Conservation (phyloP, 164 flowering plant species). For the Nymphaea colorata region DNA sequence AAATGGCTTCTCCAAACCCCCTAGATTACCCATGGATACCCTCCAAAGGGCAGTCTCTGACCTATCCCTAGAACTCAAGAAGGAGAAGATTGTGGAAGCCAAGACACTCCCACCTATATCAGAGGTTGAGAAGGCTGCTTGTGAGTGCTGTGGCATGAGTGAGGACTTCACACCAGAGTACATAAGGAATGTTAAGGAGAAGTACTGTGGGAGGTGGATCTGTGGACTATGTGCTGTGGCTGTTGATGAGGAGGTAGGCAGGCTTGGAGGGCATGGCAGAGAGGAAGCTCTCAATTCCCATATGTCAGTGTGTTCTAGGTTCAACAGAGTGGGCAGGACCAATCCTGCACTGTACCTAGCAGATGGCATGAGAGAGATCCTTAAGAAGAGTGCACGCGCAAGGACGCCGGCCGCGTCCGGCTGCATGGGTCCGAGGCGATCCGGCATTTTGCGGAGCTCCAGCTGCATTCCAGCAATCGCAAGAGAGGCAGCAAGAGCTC, state of each 20-base stretch:
- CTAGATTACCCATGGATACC: slow-evolving; percentile 30
- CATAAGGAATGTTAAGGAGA: slow-evolving; percentile 30
- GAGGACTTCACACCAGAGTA: slow-evolving; percentile 76
- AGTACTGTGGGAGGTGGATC: slow-evolving; percentile 46
- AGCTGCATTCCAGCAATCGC: slow-evolving; percentile 83
- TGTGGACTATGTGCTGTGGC: slow-evolving; percentile 78
- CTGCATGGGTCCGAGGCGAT: slow-evolving; percentile 11
- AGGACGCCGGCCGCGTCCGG: slow-evolving; percentile 22
- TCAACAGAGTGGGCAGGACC: slow-evolving; percentile 50
- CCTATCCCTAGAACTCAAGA: slow-evolving; percentile 47
- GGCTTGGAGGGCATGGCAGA: slow-evolving; percentile 25
- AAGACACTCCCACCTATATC: slow-evolving; percentile 42
- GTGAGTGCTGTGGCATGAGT: slow-evolving; percentile 77
- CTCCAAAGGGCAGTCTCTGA: slow-evolving; percentile 63
- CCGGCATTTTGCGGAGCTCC: slow-evolving; percentile 56
- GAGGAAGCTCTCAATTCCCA: slow-evolving; percentile 63
- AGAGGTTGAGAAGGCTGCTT: slow-evolving; percentile 58
- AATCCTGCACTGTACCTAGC: slow-evolving; percentile 60
- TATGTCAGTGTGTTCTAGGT: slow-evolving; percentile 47
- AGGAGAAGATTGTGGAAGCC: slow-evolving; percentile 16
- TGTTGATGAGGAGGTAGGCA: slow-evolving; percentile 56
- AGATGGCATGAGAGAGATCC: slow-evolving; percentile 55
- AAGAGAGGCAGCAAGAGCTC: slow-evolving; percentile 17
- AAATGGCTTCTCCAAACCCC: slow-evolving; percentile 28
- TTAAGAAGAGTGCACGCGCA: slow-evolving; percentile 44